Conservation (phyloP, 2,329 filamentous ascomycete species). For the Xylaria digitata region DNA sequence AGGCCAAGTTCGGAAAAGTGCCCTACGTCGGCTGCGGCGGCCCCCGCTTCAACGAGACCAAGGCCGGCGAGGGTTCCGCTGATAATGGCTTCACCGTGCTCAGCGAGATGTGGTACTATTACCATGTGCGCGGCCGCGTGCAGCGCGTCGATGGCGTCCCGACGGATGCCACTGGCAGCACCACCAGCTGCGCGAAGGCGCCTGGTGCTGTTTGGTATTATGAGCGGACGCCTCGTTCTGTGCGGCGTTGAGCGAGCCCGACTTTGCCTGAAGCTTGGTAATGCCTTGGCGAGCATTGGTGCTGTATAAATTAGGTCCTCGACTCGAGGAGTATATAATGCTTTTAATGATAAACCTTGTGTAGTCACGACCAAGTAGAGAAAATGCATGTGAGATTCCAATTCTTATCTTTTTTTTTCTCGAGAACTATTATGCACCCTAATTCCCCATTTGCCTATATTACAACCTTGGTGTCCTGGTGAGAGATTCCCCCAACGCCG, state of each 20-base stretch:
- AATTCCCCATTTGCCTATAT: slow-evolving; percentile 13
- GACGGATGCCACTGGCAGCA: slow-evolving; percentile 57
- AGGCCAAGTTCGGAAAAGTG: slow-evolving; percentile 61
- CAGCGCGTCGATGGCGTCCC: slow-evolving; percentile 63
- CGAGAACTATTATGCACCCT: slow-evolving; percentile 14
- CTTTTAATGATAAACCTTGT: slow-evolving; percentile 23
- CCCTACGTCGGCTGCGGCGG: slow-evolving; percentile 73
- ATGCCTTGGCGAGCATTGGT: not conserved
- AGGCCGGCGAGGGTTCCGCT: slow-evolving; percentile 62
- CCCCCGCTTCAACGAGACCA: slow-evolving; percentile 69
- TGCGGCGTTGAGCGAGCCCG: slow-evolving; percentile 28
- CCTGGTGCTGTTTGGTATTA: slow-evolving; percentile 66
- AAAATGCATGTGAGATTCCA: slow-evolving; percentile 23
- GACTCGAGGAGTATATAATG: not conserved
- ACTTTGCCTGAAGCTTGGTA: not conserved
- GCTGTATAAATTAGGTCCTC: not conserved
- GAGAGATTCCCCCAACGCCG: slow-evolving; percentile 44
- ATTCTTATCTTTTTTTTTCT: slow-evolving; percentile 23
- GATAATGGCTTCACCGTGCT: slow-evolving; percentile 69
- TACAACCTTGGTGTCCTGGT: slow-evolving; percentile 21
- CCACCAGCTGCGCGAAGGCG: slow-evolving; percentile 64
- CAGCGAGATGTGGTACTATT: slow-evolving; percentile 75
- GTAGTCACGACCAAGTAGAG: slow-evolving; percentile 1
- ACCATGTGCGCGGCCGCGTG: slow-evolving; percentile 67
- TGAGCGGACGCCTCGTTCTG: slow-evolving; percentile 59